A percentile compares a stretch with the other conserved stretches of the same genome.
Conservation (phyloP, 306 rosid species). For the Purshia tridentata region DNA sequence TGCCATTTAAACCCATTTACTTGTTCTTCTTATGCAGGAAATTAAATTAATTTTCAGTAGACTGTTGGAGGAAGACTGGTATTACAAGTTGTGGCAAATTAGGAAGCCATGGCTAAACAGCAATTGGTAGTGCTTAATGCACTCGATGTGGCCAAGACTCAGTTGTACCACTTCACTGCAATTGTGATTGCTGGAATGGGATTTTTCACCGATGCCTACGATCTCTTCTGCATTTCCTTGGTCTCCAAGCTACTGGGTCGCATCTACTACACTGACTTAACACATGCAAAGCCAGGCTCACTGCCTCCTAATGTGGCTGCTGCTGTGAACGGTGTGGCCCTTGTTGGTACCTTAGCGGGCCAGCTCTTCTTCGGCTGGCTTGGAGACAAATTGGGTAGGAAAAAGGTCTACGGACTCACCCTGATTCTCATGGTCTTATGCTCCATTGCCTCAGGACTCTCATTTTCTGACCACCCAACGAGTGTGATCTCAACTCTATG, state of each 20-base stretch:
- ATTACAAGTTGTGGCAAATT: background rate
- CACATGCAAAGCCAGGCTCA: constrained; percentile 45
- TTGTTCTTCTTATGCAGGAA: constrained; percentile 4
- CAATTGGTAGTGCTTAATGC: constrained; percentile 70
- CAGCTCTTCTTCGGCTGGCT: constrained; percentile 99
- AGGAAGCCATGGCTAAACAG: constrained; percentile 41
- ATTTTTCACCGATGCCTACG: constrained; percentile 90
- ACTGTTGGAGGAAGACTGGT: background rate
- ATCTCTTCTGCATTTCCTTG: constrained; percentile 81
- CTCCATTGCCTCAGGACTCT: constrained; percentile 73
- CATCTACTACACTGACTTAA: constrained; percentile 38
- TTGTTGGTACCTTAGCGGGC: constrained; percentile 67
- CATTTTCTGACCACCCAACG: constrained; percentile 42
- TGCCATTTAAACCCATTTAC: too few species aligned
- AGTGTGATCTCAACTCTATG: constrained; percentile 66
- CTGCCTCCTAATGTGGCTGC: constrained; percentile 71
- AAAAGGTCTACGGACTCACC: constrained; percentile 72
- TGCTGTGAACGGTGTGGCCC: constrained; percentile 79
- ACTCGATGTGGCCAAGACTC: constrained; percentile 80
- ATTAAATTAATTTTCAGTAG: background rate
- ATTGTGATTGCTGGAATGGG: constrained; percentile 97
- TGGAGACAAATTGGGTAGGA: constrained; percentile 83
- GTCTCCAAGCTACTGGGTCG: constrained; percentile 75
- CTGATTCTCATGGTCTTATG: constrained; percentile 69
- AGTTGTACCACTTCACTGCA: constrained; percentile 86